phyloP scores from a whole-genome alignment of 306 rosid species.

The Rosa multiflora region DNA sequence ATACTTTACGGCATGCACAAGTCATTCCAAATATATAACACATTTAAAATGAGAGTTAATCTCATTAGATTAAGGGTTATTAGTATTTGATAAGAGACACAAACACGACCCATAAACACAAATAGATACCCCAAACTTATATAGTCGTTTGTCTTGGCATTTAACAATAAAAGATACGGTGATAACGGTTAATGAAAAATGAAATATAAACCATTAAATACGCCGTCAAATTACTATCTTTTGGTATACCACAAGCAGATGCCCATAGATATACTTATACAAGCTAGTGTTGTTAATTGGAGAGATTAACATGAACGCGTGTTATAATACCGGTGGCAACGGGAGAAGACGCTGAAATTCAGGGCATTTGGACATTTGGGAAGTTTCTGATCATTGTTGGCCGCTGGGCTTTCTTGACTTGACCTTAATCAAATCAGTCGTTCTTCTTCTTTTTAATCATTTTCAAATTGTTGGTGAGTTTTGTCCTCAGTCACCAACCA shows the following conservation, averaged over 20 bases:
- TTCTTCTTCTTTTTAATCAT: background rate
- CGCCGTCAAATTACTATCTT: too few relatives aligned
- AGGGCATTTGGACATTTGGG: conserved; percentile 32
- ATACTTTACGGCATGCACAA: too few relatives aligned
- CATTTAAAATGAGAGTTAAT: too few relatives aligned
- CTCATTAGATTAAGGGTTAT: too few relatives aligned
- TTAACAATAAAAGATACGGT: too few relatives aligned
- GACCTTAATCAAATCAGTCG: background rate
- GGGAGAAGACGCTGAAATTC: conserved; percentile 15
- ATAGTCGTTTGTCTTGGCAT: too few relatives aligned
- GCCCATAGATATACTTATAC: background rate
- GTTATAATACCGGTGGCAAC: background rate
- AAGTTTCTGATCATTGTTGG: conserved; percentile 27
- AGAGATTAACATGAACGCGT: background rate
- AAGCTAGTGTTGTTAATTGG: background rate
- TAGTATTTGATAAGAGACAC: too few relatives aligned
- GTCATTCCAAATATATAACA: too few relatives aligned
- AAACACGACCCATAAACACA: too few relatives aligned
- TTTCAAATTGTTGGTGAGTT: background rate
- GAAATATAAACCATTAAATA: too few relatives aligned
- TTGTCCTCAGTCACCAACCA: conserved; percentile 36
- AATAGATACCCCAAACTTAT: too few relatives aligned
- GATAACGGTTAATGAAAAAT: too few relatives aligned
- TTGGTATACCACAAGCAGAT: background rate
- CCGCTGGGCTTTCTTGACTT: conserved; percentile 48